Evolutionary conservation across 805 yeast species (phyloP), one percentile per base, ranked within the genome.

Genomic region (Ogataea degrootiae): DNA sequence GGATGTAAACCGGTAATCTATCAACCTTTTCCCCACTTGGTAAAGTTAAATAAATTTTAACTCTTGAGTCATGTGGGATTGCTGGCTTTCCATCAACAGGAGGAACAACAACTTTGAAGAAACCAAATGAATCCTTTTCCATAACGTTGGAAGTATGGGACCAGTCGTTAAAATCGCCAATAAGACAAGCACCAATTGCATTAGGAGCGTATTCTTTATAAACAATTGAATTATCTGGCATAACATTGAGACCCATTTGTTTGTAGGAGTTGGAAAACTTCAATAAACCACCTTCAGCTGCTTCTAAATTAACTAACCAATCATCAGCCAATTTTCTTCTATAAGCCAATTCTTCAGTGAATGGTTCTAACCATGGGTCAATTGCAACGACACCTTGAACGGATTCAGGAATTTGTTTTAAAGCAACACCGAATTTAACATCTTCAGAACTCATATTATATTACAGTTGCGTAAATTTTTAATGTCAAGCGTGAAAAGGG

Each of bases 141-240:
- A 92, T 70, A 41, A 71, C 71, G 60, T 85, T 80, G 5, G 74
- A 51, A 5, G 67, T 67, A 35, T 77, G 73, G 55, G 82, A 71
- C 99, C 99, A 92, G 51, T 73, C 62, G 66, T 92, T 92, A 75
- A 94, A 92, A 44, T 92, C 98, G 15, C 99, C 99, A 47, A 87
- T 84, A n/a, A 92, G 64, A 45, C 81, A 76, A 2, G 94, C 97
- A 41, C 63, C 70, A 4, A 58, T 60, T 1, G 96, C 98, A 60
- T 88, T 85, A 6, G 98, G 99, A 1, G 95, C 90, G 82, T 96
- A 92, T 67, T 92, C 96, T 23, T 79, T 74, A 59, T 85, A 85
- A 2, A 68, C 64, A 43, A 91, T 78, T 6, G 77, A 74, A 51
- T 80, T 78, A 45, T 78, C 76, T 14, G 60, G 60, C 52, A 78